A percentile compares a stretch with the other conserved stretches of the same genome.
phyloP scores from a whole-genome alignment of 441 rosid genomes.

The Dalechampia spathulata region DNA sequence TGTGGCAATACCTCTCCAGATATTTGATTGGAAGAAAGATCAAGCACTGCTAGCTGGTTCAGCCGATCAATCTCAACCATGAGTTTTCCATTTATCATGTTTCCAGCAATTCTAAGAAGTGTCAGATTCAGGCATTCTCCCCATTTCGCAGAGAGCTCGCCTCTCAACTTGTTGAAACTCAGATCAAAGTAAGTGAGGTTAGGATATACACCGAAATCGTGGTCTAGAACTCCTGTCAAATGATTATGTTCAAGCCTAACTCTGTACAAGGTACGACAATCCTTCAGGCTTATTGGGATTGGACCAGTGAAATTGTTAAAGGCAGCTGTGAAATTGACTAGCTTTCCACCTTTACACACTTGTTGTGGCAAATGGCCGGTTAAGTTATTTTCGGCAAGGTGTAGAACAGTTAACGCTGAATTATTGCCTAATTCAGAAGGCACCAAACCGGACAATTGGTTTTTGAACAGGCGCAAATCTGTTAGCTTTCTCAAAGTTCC shows the following conservation, averaged over 20 bases:
- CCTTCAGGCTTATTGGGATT: slow-evolving; percentile 24
- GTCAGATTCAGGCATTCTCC: slow-evolving; percentile 15
- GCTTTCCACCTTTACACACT: slow-evolving; percentile 25
- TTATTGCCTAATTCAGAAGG: slow-evolving; percentile 25
- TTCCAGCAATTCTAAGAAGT: slow-evolving; percentile 15
- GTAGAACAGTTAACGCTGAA: slow-evolving; percentile 13
- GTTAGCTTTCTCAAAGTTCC: slow-evolving; percentile 16
- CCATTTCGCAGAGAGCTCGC: slow-evolving; percentile 25
- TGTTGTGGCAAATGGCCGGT: slow-evolving; percentile 23
- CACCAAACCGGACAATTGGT: slow-evolving; percentile 18
- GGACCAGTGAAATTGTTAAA: slow-evolving; percentile 29
- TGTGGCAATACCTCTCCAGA: slow-evolving; percentile 9
- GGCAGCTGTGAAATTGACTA: slow-evolving; percentile 16
- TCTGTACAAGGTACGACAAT: slow-evolving; percentile 23
- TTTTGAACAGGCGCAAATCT: background rate
- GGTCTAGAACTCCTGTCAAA: slow-evolving; percentile 22
- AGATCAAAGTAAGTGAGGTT: slow-evolving; percentile 26
- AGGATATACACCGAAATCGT: slow-evolving; percentile 29
- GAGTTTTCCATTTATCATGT: slow-evolving; percentile 16
- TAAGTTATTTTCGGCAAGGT: slow-evolving; percentile 16
- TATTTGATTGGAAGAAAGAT: slow-evolving; percentile 27
- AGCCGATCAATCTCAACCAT: slow-evolving; percentile 12
- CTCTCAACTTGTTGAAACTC: slow-evolving; percentile 25
- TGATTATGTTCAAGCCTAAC: slow-evolving; percentile 29
- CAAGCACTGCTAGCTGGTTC: slow-evolving; percentile 17